Evolutionary conservation across 805 yeast species (phyloP), one percentile per base, ranked within the genome.

Genomic region (Metschnikowia shivogae): DNA sequence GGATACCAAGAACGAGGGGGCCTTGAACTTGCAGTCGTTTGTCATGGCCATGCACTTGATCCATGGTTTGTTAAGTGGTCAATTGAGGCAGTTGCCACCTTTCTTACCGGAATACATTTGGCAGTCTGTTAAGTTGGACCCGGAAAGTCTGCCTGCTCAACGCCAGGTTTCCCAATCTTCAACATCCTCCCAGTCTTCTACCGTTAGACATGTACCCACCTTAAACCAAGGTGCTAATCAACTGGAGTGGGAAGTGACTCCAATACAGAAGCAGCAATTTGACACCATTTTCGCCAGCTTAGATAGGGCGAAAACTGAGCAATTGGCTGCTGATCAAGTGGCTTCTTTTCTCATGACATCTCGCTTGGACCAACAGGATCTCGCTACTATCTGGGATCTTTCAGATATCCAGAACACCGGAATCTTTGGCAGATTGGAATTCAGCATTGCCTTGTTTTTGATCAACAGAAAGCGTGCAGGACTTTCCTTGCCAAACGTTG

Each of bases 21-120:
- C 78, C 45, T 77, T 93, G 56, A 74, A 78, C 45, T 78, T 82
- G 59, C 75, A 82, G 12, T 90, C 88, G 61, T 93, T 93, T 57
- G 79, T 88, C 36, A 78, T 92, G 57, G 97, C 98, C 6, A 92
- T 93, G 99, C 95, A 87, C 65, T 74, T 93, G 60, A 88, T 93
- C 52, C 97, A 92, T 64, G 82, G 89, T 54, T 69, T 84, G 28
- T 72, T 89, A 57, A 78, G 80, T 56, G 86, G 89, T 33, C 55
- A 79, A 3, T 65, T 89, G 54, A 76, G 74, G 40, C 78, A 80
- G 40, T 68, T 89, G 56, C 76, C 76, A 11, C 70, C 73, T 1
- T 62, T 64, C 41, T 62, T 64, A 51, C 73, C 72, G 13, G 73
- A 74, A 34, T 46, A 58, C 39, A 56, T 70, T 44, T 70, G 75